Percentiles rank a stretch among this genome's conserved stretches.
phyloP scores from a whole-genome alignment of 2,329 filamentous ascomycete species.

The Fusarium metavorans region DNA sequence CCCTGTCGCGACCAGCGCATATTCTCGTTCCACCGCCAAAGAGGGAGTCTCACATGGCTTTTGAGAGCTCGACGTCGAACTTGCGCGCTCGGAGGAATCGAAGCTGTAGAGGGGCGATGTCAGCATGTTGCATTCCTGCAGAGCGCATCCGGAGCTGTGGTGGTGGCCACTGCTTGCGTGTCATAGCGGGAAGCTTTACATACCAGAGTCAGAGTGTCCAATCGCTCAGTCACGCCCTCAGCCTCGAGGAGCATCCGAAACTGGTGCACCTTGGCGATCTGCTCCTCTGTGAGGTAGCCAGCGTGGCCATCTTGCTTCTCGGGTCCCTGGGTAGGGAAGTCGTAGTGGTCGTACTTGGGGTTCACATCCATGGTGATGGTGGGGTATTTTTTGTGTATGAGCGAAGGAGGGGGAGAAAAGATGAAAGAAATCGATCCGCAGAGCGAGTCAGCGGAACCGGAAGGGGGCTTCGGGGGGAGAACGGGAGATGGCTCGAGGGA shows the following conservation, averaged over 20 bases:
- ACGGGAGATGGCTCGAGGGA: conserved; percentile 15
- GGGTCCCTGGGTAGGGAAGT: conserved; percentile 85
- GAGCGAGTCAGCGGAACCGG: conserved; percentile 10
- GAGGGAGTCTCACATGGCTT: conserved; percentile 77
- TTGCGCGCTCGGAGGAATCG: conserved; percentile 95
- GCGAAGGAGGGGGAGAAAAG: conserved; percentile 17
- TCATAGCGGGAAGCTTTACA: conserved; percentile 45
- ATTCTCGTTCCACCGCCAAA: conserved; percentile 34
- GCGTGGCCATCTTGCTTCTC: conserved; percentile 81
- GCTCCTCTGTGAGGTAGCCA: conserved; percentile 85
- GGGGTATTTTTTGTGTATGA: conserved; percentile 31
- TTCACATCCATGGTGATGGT: conserved; percentile 68
- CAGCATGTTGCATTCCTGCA: conserved; percentile 11
- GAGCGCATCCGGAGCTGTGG: conserved; percentile 5
- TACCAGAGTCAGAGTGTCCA: conserved; percentile 94
- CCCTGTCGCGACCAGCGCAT: conserved; percentile 29
- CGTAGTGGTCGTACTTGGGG: conserved; percentile 96
- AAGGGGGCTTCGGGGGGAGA: neutral
- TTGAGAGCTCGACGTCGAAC: conserved; percentile 86
- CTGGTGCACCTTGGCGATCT: conserved; percentile 91
- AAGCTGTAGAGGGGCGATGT: conserved; percentile 62
- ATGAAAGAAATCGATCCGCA: conserved; percentile 17
- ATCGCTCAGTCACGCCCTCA: conserved; percentile 82
- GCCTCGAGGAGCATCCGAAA: conserved; percentile 87
- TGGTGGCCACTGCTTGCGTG: conserved; percentile 10